Conservation (phyloP, 768 basidiomycete genomes). For the Phaffia australis region DNA sequence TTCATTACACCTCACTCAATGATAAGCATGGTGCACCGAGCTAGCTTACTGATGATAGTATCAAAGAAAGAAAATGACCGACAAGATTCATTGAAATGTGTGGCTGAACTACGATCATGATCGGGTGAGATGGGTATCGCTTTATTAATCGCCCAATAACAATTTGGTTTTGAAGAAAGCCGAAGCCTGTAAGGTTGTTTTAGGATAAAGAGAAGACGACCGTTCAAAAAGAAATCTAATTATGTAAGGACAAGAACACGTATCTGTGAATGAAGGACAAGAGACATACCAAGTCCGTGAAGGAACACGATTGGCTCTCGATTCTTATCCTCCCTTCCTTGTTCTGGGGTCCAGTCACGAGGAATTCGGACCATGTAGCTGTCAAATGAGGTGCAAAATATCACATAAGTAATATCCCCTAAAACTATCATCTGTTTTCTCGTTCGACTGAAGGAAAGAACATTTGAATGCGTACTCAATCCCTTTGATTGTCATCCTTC, state of each 20-base stretch:
- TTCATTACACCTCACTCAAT: too few species aligned
- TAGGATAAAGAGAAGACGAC: neutral
- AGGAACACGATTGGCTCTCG: constrained; percentile 63
- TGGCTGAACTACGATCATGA: constrained; percentile 70
- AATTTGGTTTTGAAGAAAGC: constrained; percentile 48
- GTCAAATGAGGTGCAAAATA: constrained; percentile 3
- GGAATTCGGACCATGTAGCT: constrained; percentile 72
- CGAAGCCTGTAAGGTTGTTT: neutral
- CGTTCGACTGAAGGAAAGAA: neutral
- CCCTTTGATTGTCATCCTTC: constrained; percentile 43
- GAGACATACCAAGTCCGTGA: constrained; percentile 79
- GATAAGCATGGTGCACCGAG: neutral
- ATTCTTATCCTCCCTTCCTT: constrained; percentile 42
- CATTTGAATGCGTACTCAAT: constrained; percentile 55
- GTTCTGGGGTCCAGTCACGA: constrained; percentile 50
- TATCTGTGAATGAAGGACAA: constrained; percentile 33
- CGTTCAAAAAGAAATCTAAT: too few species aligned
- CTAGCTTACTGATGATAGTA: neutral
- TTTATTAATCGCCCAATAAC: constrained; percentile 38
- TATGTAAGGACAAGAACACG: neutral
- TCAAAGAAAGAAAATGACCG: constrained; percentile 1
- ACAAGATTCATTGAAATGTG: constrained; percentile 69
- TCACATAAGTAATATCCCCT: too few species aligned
- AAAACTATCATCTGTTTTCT: too few species aligned
- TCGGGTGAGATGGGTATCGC: constrained; percentile 53